Base-by-base conservation (phyloP, 2,329 filamentous ascomycete genomes). In the Lizonia empirigonia region DNA sequence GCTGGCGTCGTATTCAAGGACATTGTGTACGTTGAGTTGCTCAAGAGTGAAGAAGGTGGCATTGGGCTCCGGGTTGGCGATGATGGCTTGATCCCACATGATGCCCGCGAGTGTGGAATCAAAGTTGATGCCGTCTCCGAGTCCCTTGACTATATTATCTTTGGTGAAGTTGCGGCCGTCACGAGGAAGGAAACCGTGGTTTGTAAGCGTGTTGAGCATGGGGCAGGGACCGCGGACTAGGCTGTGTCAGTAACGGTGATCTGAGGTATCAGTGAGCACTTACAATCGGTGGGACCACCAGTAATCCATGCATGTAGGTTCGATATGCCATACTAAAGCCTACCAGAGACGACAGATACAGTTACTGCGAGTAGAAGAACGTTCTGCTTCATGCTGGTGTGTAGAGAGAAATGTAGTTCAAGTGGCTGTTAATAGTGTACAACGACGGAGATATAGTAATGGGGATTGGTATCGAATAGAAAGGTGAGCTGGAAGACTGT, bases 1-100 rank as follows among this genome's bases (percentile, higher is more conserved):
- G 51, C 77, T 80, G 7, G 74, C 78, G 44, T 81, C 79, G 44
- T 81, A 79, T 47, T 81, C 78, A 5, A 81, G 64, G 13, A 81
- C 60, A 45, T 79, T 77, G 65, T 81, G 79, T 0, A 66, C 68
- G 41, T 75, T 76, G 8, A 81, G 73, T 12, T 79, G 65, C 35
- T 80, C 71, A 8, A 68, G 59, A 0, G 63, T 66, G 48, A 67
- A 68, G 55, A 63, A 66, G 2, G 64, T 66, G 7, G 64, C 63
- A 29, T 69, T 69, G 3, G 64, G 64, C 12, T 60, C 52, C 0
- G 63, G 64, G 36, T 68, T 68, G 15, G 55, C 60, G 24, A 65
- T 56, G n/a, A 78, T 52, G 33, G 77, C 80, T 44, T 73, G 68
- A 5, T 75, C 59, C 56, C 74, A 80, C 69, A 82, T 75, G 10